These are phyloP conservation scores for Heritiera littoralis DNA, from an alignment of 345 rosid species.

Conservation along the genomic window DNA sequence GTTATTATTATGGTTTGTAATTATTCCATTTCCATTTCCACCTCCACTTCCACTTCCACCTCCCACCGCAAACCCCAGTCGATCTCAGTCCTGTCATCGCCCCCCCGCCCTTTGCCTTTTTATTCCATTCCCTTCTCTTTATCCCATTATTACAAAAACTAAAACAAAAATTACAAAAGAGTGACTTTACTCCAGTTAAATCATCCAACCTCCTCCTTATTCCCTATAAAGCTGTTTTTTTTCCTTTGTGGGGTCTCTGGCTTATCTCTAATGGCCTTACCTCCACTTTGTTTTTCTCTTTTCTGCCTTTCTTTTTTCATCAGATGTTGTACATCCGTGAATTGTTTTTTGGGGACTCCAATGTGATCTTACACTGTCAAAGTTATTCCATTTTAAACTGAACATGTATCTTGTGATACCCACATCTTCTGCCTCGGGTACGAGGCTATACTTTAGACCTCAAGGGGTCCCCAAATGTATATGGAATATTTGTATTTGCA, in stretches of 20 bases:
- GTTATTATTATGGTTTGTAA: slow-evolving; percentile 22
- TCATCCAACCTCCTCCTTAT: slow-evolving; percentile 56
- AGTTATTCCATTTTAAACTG: slow-evolving; percentile 41
- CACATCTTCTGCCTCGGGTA: slow-evolving; percentile 29
- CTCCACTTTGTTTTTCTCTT: slow-evolving; percentile 41
- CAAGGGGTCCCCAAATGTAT: slow-evolving; percentile 26
- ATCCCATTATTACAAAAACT: not conserved
- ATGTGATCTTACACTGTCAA: slow-evolving; percentile 25
- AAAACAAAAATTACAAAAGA: not conserved
- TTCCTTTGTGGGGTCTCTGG: slow-evolving; percentile 37
- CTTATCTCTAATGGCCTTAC: slow-evolving; percentile 34
- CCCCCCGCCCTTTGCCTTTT: slow-evolving; percentile 4
- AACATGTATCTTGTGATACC: slow-evolving; percentile 24
- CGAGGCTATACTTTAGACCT: not conserved
- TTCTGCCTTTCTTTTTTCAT: slow-evolving; percentile 20
- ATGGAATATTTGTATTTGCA: slow-evolving; percentile 29
- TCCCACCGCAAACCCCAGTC: slow-evolving; percentile 50
- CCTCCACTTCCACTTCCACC: slow-evolving; percentile 56
- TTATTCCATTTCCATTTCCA: slow-evolving; percentile 24
- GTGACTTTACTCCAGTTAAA: slow-evolving; percentile 42
- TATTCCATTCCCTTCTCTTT: slow-evolving; percentile 15
- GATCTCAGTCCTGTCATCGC: slow-evolving; percentile 48
- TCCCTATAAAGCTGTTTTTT: slow-evolving; percentile 55
- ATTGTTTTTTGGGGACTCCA: slow-evolving; percentile 23
- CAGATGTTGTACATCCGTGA: slow-evolving; percentile 27